A percentile compares a stretch with the other conserved stretches of the same genome.
These are phyloP conservation scores for Lepiota venenata DNA, from an alignment of 768 basidiomycete species.

Conservation along the genomic window DNA sequence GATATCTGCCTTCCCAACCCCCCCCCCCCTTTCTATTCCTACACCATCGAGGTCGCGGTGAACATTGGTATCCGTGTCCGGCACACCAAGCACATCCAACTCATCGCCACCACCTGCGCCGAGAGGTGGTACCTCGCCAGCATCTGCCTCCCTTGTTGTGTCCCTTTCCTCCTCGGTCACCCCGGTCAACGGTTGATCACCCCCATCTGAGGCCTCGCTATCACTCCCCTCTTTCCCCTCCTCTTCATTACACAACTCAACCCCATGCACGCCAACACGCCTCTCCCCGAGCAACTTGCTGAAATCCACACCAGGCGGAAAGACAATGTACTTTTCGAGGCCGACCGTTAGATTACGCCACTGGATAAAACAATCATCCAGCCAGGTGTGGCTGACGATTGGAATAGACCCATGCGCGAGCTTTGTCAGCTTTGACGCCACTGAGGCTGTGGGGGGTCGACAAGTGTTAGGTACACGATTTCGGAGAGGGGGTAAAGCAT, in stretches of 20 bases:
- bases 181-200: background rate
- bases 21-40: no score
- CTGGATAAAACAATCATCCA: slow-evolving; percentile 80
- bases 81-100: slow-evolving; percentile 9
- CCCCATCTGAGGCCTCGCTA: slow-evolving; percentile 6
- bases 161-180: no score
- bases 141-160: background rate
- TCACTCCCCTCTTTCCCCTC: slow-evolving; percentile 17
- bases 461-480: background rate
- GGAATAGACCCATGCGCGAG: slow-evolving; percentile 77
- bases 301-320: slow-evolving; percentile 69
- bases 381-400: slow-evolving; percentile 86
- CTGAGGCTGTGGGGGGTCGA: slow-evolving; percentile 27
- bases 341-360: slow-evolving; percentile 73
- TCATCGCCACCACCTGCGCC: background rate
- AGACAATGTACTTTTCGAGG: slow-evolving; percentile 64
- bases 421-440: slow-evolving; percentile 69
- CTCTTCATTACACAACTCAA: slow-evolving; percentile 22
- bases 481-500: background rate
- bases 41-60: slow-evolving; percentile 3
- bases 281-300: slow-evolving; percentile 39
- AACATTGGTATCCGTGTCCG: slow-evolving; percentile 4
- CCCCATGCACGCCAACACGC: slow-evolving; percentile 30
- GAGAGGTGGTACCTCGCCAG: no score
- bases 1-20: background rate